Base-by-base conservation (phyloP, 1,139 yeast genomes). In the Kurtzmaniella quercitrusa region DNA sequence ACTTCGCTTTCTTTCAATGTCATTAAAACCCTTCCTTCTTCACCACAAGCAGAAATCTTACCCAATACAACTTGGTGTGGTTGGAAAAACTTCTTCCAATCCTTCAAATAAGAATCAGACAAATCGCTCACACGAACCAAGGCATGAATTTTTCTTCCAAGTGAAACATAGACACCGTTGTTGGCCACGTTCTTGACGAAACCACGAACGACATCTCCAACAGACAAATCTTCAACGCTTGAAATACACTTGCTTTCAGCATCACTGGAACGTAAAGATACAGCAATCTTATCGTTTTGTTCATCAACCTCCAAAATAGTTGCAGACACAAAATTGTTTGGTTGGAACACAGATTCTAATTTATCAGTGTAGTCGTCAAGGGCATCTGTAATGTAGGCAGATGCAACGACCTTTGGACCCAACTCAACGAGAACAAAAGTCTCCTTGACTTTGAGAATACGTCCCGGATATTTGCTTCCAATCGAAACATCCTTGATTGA, bases 1-100 rank as follows among this genome's bases (percentile, higher is more conserved):
- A 91, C 81, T 55, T 84, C 91, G 45, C 90, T 82, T 53, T 85
- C 89, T 65, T 88, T 91, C 65, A 93, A 70, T 1, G 96, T 84
- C 70, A 91, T 65, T 52, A 84, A 77, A 41, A 91, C 75, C 56
- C 84, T 78, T 19, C 83, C 81, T 50, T 80, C 82, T 40, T 75
- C 77, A 36, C 79, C 79, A 48, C 88, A 76, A 42, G 80, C 69
- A 17, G 83, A 65, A 45, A 89, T 80, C 60, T 85, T 87, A 53
- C 93, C 96, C 40, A 70, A 60, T n/a, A 91, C 91, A 17, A 77
- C 68, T 64, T 90, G 95, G 59, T 85, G 79, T 27, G 80, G 76
- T 50, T 75, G 75, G 71, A 77, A 88, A 51, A 74, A 77, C 52
- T 81, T 81, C 68, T 87, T 87, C 98, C 98, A 93, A 51, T 93